A percentile compares a stretch with the other conserved stretches of the same genome.
phyloP scores from a whole-genome alignment of 768 basidiomycete genomes.

The Rhizopogon salebrosus region DNA sequence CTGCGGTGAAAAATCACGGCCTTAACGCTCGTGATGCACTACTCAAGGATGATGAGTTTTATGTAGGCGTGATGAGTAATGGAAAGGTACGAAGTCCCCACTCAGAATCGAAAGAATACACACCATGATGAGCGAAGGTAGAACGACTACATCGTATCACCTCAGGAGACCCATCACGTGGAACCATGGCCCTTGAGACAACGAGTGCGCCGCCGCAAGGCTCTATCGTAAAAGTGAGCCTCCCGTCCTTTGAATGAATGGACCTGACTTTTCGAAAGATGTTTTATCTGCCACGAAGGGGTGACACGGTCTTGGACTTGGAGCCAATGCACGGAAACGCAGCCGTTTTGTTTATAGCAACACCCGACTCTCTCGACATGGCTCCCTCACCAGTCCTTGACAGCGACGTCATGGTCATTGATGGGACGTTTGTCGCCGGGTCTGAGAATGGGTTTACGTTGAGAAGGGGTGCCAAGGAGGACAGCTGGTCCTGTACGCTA shows the following conservation, averaged over 20 bases:
- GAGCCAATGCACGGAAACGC: background rate
- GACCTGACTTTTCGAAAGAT: slow-evolving; percentile 28
- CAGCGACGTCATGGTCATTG: slow-evolving; percentile 6
- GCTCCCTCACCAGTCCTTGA: slow-evolving; percentile 12
- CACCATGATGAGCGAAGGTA: background rate
- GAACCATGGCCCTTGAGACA: slow-evolving; percentile 57
- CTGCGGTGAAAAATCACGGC: slow-evolving; percentile 39
- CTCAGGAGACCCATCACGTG: slow-evolving; percentile 69
- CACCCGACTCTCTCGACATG: slow-evolving; percentile 12
- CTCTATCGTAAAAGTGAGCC: slow-evolving; percentile 45
- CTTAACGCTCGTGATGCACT: slow-evolving; percentile 16
- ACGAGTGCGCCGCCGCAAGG: slow-evolving; percentile 45
- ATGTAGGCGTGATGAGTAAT: slow-evolving; percentile 37
- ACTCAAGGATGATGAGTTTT: slow-evolving; percentile 56
- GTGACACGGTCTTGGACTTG: background rate
- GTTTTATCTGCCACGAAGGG: slow-evolving; percentile 32
- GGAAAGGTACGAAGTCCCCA: slow-evolving; percentile 10
- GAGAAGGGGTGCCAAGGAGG: slow-evolving; percentile 15
- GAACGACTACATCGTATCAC: slow-evolving; percentile 50
- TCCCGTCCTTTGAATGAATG: background rate
- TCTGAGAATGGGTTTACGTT: slow-evolving; percentile 53
- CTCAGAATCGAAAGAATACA: background rate
- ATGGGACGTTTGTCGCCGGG: slow-evolving; percentile 35
- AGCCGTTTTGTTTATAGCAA: slow-evolving; percentile 18
- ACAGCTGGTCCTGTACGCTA: slow-evolving; percentile 37